Evolutionary conservation across 1,284 basidiomycete genomes (phyloP).

Genomic region (Amylostereum areolatum): DNA sequence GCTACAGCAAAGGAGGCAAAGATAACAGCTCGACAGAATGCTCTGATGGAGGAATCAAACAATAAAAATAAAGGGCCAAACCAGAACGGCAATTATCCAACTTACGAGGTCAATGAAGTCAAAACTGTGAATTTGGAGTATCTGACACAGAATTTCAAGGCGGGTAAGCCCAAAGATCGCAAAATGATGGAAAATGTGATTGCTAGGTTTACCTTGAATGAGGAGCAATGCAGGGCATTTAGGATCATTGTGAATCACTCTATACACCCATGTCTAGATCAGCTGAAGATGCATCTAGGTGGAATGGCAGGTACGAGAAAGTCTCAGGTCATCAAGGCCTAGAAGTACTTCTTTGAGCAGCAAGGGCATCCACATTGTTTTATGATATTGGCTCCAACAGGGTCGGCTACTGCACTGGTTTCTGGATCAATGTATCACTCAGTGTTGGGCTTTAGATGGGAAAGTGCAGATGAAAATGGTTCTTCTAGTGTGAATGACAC

Average conservation of each 20-base stretch:
- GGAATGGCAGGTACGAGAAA: conserved; percentile 38
- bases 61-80: too few species aligned
- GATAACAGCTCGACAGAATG: too few species aligned
- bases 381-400: conserved; percentile 29
- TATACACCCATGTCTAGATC: conserved; percentile 9
- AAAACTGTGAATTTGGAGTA: background rate
- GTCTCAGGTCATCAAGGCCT: conserved; percentile 33
- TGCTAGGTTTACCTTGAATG: conserved; percentile 16
- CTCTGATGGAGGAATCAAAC: too few species aligned
- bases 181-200: background rate
- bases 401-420: conserved; percentile 28
- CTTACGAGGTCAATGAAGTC: background rate
- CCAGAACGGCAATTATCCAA: background rate
- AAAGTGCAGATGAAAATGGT: background rate
- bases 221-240: conserved; percentile 28
- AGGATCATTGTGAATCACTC: conserved; percentile 26
- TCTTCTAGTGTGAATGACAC: background rate
- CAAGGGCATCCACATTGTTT: conserved; percentile 21
- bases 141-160: background rate
- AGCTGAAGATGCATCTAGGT: conserved; percentile 29
- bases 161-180: background rate
- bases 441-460: conserved; percentile 20
- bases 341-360: conserved; percentile 22
- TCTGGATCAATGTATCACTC: conserved; percentile 33
- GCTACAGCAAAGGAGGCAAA: too few species aligned